phyloP scores from a whole-genome alignment of 2,329 filamentous ascomycete genomes.

The Akanthomyces uredinophilus region DNA sequence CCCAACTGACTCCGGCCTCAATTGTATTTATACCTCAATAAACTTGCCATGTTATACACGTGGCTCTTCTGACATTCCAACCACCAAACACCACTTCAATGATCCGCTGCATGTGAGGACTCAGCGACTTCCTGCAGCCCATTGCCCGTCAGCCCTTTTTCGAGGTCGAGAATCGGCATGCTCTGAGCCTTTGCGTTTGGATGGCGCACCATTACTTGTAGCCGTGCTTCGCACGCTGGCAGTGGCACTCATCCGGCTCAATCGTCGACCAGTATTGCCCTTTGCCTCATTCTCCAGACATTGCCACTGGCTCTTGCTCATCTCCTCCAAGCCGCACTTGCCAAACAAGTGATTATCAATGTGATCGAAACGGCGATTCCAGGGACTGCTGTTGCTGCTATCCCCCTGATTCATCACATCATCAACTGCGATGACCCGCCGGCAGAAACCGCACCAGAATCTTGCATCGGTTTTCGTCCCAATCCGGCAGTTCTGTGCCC shows the following conservation, averaged over 20 bases:
- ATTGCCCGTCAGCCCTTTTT: constrained; percentile 7
- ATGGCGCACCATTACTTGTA: neutral
- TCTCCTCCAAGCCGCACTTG: constrained; percentile 33
- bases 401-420: constrained; percentile 27
- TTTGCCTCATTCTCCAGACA: constrained; percentile 26
- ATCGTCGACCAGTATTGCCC: neutral
- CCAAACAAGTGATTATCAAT: constrained; percentile 69
- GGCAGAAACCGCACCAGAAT: constrained; percentile 90
- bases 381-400: constrained; percentile 31
- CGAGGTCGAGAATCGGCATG: neutral
- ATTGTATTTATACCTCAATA: neutral
- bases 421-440: constrained; percentile 39
- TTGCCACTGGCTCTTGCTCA: constrained; percentile 53
- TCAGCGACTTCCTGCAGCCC: neutral
- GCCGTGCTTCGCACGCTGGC: neutral
- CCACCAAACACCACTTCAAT: neutral
- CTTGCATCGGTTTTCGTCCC: constrained; percentile 58
- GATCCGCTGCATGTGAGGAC: neutral
- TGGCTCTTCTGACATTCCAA: neutral
- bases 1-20: neutral
- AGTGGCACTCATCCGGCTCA: neutral
- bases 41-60: neutral
- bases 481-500: constrained; percentile 51
- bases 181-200: constrained; percentile 5
- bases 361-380: constrained; percentile 59